These are phyloP conservation scores for Lepiota venenata DNA, from an alignment of 768 basidiomycete genomes.

Conservation along the genomic window DNA sequence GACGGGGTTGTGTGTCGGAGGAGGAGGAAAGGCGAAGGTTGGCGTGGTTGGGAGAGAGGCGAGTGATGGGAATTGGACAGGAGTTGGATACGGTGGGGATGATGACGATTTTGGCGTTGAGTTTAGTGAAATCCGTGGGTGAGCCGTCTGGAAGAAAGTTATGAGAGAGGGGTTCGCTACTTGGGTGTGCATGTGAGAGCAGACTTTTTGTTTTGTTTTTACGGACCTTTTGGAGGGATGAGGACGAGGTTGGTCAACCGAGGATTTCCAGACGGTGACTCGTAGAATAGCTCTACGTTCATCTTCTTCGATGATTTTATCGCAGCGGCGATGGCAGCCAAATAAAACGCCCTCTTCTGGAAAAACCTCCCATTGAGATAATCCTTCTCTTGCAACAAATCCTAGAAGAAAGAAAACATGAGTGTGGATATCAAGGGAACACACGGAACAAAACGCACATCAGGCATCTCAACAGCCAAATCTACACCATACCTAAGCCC, in stretches of 20 bases:
- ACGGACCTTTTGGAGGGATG: slow-evolving; percentile 48
- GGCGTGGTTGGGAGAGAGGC: slow-evolving; percentile 71
- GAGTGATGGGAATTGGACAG: slow-evolving; percentile 62
- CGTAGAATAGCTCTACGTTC: slow-evolving; percentile 59
- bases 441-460: slow-evolving; percentile 52
- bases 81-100: slow-evolving; percentile 60
- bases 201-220: no score
- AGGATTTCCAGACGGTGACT: slow-evolving; percentile 55
- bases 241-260: slow-evolving; percentile 66
- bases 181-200: slow-evolving; percentile 22
- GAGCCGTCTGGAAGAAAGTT: slow-evolving; percentile 40
- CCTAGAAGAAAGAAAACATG: slow-evolving; percentile 32
- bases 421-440: slow-evolving; percentile 8
- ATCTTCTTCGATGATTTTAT: slow-evolving; percentile 44
- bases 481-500: slow-evolving; percentile 67
- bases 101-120: slow-evolving; percentile 70
- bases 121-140: slow-evolving; percentile 56
- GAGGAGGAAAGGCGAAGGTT: slow-evolving; percentile 39
- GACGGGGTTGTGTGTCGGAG: slow-evolving; percentile 19
- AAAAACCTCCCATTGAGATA: slow-evolving; percentile 87
- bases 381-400: slow-evolving; percentile 94
- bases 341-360: slow-evolving; percentile 88
- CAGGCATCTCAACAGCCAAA: slow-evolving; percentile 83
- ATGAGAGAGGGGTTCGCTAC: slow-evolving; percentile 3
- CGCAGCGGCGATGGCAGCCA: slow-evolving; percentile 71